Evolutionary conservation across 306 rosid genomes (phyloP), one percentile per base, ranked within the genome.

Genomic region (Oemleria cerasiformis): DNA sequence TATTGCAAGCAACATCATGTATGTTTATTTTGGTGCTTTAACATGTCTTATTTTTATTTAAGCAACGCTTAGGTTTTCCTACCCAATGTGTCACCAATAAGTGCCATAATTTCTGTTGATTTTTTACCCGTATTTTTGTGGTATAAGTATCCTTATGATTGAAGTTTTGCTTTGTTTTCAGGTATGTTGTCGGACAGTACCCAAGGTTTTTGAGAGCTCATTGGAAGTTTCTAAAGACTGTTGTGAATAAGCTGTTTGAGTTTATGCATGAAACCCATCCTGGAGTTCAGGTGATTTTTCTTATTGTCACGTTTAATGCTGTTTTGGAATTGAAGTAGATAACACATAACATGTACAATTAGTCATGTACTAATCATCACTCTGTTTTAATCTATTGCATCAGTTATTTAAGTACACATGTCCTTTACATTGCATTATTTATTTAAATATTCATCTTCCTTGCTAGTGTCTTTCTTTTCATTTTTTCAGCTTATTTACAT

Each of bases 251-350:
- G 84, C 82, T 95, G 89, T 95, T 95, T 55, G 99, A 94, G 79
- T 94, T 95, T 75, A 95, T 91, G 99, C 99, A 95, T 19, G 97
- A 95, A 84, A 95, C 96, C 12, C 99, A 95, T 84, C 99, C 99
- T 44, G 99, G 99, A 72, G 99, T 95, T 79, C 99, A 95, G 97
- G 99, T 95, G 70, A 64, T 14, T 74, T 77, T 54, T 70, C 14
- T 65, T 51, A 36, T 48, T 57, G 50, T 61, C 44, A 48, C 62
- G 47, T 65, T 51, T 36, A 4, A 42, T 17, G 41, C 16, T 55
- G 54, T 23, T 55, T 23, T 42, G 45, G n/a, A 36, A 17, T 55
- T 70, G 2, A 3, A 41, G 36, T 30, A 30, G 36, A 1, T 30
- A 30, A 2, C 20, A 54, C 21, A 14, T 70, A 53, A 17, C 5